Evolutionary conservation across 768 basidiomycete genomes (phyloP).

Genomic region (Amanita subjunquillea): DNA sequence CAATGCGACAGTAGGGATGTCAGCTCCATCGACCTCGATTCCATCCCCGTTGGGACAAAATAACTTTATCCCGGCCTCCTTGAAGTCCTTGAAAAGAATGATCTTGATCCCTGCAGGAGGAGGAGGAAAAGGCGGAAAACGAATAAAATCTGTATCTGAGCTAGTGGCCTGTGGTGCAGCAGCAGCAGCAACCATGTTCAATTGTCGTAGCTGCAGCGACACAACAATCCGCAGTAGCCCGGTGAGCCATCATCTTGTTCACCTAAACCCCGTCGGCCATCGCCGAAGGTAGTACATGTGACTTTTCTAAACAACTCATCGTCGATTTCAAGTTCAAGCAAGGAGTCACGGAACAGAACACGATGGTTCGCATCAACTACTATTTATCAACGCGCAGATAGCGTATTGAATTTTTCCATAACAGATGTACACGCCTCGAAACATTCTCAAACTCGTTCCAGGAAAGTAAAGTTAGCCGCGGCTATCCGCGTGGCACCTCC

Average conservation of each 20-base stretch:
- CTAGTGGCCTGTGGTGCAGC: neutral
- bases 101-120: constrained; percentile 29
- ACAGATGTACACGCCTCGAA: too few species aligned
- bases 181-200: neutral
- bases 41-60: constrained; percentile 14
- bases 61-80: constrained; percentile 23
- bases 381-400: too few species aligned
- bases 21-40: constrained; percentile 55
- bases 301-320: too few species aligned
- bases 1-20: constrained; percentile 56
- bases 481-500: too few species aligned
- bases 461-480: too few species aligned
- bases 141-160: constrained; percentile 11
- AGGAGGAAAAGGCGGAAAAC: constrained; percentile 40
- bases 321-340: too few species aligned
- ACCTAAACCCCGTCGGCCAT: neutral
- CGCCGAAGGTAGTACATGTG: neutral
- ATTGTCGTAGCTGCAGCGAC: neutral
- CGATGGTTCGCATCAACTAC: too few species aligned
- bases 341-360: too few species aligned
- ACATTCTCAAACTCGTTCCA: too few species aligned
- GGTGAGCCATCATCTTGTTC: neutral
- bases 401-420: too few species aligned
- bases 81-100: constrained; percentile 32
- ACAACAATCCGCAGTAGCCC: neutral